Base-by-base conservation (phyloP, 352 stramenopile genomes). In the Pythium rhizo-oryzae region DNA sequence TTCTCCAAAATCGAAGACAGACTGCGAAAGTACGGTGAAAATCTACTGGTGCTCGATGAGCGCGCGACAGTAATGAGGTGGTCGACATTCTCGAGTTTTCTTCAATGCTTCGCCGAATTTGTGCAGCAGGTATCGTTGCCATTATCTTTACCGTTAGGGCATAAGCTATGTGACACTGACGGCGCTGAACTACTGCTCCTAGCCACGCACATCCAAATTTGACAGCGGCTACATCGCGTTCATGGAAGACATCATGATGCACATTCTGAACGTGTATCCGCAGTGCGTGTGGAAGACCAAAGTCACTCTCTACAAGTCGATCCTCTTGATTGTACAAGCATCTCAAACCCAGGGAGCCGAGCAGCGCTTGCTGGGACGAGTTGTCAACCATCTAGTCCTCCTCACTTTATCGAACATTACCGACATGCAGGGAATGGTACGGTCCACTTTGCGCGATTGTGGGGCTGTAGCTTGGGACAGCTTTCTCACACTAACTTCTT, bases 11-110 rank as follows among this genome's bases (percentile, higher is more conserved):
- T 95, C 28, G 81, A 93, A 70, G 75, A 81, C 8, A 79, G 77
- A n/a, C 61, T 95, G 33, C 80, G 77, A 56, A 81, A 75, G 46
- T 92, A 85, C 69, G 84, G 87, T 18, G 87, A 95, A 39, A 85
- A 80, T 15, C 30, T 95, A 12, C 69, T 95, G 28, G 85, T 82
- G 28, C 54, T 92, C 28, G 74, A 84, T 39, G 71, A 79, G 19
- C 78, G 80, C 47, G 30, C 74, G 21, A 87, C 76, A 24, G 82
- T 77, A 28, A 81, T 71, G 62, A 85, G 70, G 41, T 95, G 80
- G 84, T 78, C 75, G 9, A 76, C 85, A 24, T 79, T 81, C 63
- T 90, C 74, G 8, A 74, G 79, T 23, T 89, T 78, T 62, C 65
- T 88, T 19, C 76, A 91, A 53, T 91, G 83, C 47, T 70, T 90